Evolutionary conservation across 2,329 filamentous ascomycete genomes (phyloP), one percentile per base, ranked within the genome.

Genomic region (Gnomoniopsis sp.): DNA sequence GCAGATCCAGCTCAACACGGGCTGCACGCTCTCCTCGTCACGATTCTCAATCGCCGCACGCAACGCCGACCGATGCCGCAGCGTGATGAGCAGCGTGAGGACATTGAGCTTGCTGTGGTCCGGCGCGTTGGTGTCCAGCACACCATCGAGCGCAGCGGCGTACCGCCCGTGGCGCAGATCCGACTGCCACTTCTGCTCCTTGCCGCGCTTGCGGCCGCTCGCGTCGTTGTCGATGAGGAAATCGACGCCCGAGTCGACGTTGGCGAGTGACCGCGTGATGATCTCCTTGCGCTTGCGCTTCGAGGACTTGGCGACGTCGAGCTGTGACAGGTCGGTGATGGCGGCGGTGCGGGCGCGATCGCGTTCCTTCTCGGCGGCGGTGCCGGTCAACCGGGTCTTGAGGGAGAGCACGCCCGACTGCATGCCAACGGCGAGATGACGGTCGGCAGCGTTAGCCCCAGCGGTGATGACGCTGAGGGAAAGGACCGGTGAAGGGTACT

Each of bases 381-480:
- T 81, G 6, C 91, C 91, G 0, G 89, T 91, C 14, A 96, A 82
- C n/a, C 92, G 87, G 1, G 93, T 98, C 70, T 90, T 89, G 67
- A 98, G 83, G 30, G 90, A 96, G 12, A 99, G 81, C n/a, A 96
- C 84, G 49, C 95, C 95, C 2, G 90, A 96, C 68, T 95, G 88
- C 87, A 98, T 93, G 71, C 93, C 95, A 1, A 99, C 95, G 4
- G 90, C 92, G 54, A 99, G 84, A 74, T 99, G 95, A 65, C 92
- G 91, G 75, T 99, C 95, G 67, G 93, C 89, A 53, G 84, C 82
- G 55, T 84, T 83, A 14, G 79, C 71, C n/a, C 87, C 87, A 10
- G 85, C 80, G 14, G 83, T 80, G 63, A 97, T 85, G 47, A 96
- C 88, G 60, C 83, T 85, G 60, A 98, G 82, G 11, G 91, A 90